These are phyloP conservation scores for Ogataea nakhonphanomensis DNA, from an alignment of 805 yeast species.

Conservation along the genomic window DNA sequence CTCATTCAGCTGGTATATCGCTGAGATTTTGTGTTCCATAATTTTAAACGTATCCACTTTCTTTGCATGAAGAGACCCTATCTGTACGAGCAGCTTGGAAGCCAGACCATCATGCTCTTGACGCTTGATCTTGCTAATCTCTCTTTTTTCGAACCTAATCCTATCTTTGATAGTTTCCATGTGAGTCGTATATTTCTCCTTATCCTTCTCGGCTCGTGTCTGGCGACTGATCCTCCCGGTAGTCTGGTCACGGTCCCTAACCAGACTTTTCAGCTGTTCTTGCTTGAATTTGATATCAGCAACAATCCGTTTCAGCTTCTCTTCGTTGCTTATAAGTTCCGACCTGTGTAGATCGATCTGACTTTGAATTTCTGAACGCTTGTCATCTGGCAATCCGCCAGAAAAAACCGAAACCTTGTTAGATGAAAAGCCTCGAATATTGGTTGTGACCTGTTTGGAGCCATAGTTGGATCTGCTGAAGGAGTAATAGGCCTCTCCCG, in stretches of 20 bases:
- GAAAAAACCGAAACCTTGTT: constrained; percentile 30
- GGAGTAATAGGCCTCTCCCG: constrained; percentile 51
- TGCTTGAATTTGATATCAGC: constrained; percentile 7
- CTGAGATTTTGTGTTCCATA: constrained; percentile 11
- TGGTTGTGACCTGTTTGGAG: constrained; percentile 45
- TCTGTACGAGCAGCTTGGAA: constrained; percentile 12
- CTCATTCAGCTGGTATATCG: constrained; percentile 30
- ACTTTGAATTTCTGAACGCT: constrained; percentile 16
- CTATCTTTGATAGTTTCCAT: constrained; percentile 17
- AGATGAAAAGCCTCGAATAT: constrained; percentile 31
- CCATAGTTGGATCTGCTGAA: constrained; percentile 65
- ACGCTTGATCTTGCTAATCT: constrained; percentile 14
- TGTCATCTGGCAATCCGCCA: constrained; percentile 32
- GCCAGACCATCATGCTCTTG: constrained; percentile 16
- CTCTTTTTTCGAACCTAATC: constrained; percentile 15
- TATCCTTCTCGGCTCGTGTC: constrained; percentile 11
- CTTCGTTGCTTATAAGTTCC: constrained; percentile 12
- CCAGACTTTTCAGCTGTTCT: constrained; percentile 8
- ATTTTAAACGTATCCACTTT: constrained; percentile 11
- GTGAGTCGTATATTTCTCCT: constrained; percentile 16
- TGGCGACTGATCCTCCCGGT: constrained; percentile 16
- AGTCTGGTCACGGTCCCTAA: constrained; percentile 8
- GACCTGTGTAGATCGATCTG: constrained; percentile 14
- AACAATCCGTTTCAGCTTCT: not conserved
- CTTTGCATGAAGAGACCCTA: constrained; percentile 11